Evolutionary conservation across 2,329 filamentous ascomycete genomes (phyloP).

Genomic region (Sporothrix dimorphospora): DNA sequence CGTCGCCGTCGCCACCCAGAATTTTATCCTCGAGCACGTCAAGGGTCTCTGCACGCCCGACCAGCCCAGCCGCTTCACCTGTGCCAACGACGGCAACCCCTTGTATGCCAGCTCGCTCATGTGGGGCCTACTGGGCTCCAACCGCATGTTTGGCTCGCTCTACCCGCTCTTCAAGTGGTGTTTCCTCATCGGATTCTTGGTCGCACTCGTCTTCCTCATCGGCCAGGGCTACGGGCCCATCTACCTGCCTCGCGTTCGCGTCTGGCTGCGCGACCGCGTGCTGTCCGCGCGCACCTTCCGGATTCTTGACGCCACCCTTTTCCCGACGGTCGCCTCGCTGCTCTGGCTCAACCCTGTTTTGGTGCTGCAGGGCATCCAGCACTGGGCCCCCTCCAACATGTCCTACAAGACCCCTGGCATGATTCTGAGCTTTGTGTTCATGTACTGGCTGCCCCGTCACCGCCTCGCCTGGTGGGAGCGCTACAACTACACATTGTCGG

Average conservation of each 20-base stretch:
- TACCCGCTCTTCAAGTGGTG: conserved; percentile 51
- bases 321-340: conserved; percentile 45
- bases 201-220: conserved; percentile 45
- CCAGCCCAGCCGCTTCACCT: conserved; percentile 40
- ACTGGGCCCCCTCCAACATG: conserved; percentile 50
- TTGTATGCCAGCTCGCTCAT: conserved; percentile 42
- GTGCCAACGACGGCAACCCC: conserved; percentile 39
- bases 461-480: conserved; percentile 49
- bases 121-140: conserved; percentile 44
- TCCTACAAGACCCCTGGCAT: conserved; percentile 50
- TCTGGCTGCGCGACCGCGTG: conserved; percentile 38
- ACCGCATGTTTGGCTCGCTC: conserved; percentile 47
- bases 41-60: conserved; percentile 37
- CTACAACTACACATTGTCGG: conserved; percentile 52
- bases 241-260: conserved; percentile 43
- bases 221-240: conserved; percentile 42
- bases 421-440: conserved; percentile 48
- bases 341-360: conserved; percentile 48
- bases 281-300: conserved; percentile 42
- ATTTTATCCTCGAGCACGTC: conserved; percentile 48
- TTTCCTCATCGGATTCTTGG: conserved; percentile 46
- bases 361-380: conserved; percentile 47
- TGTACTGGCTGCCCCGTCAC: conserved; percentile 48
- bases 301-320: conserved; percentile 44
- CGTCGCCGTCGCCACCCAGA: conserved; percentile 46